Percentiles rank a stretch among this genome's conserved stretches.
Conservation (phyloP, 2,329 filamentous ascomycete species). For the Calonectria leucothoes region DNA sequence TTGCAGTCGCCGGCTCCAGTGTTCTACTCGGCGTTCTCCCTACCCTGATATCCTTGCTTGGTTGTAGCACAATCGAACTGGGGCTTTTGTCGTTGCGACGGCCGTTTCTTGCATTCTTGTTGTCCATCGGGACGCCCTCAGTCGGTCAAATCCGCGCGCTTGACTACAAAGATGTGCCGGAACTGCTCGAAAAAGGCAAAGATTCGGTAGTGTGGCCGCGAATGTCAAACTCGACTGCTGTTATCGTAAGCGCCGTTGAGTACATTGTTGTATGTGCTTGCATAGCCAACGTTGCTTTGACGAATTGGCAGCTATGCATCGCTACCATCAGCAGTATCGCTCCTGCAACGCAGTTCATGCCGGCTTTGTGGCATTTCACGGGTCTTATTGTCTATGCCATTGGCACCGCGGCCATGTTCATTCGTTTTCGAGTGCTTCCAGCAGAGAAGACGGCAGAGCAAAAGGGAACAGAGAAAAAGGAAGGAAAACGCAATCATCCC, state of each 20-base stretch:
- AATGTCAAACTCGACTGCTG: background rate
- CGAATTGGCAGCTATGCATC: constrained; percentile 2
- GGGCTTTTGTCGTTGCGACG: background rate
- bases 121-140: background rate
- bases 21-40: background rate
- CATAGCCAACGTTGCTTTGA: background rate
- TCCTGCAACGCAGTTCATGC: background rate
- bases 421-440: background rate
- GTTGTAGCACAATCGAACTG: background rate
- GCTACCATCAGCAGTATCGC: background rate
- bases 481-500: background rate
- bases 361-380: background rate
- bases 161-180: background rate
- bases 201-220: background rate
- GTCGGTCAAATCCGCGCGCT: background rate
- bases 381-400: background rate
- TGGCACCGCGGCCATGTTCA: background rate
- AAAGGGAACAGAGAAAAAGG: background rate
- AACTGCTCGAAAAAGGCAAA: background rate
- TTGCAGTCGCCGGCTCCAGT: background rate
- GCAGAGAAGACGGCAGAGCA: background rate
- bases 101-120: background rate
- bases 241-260: background rate
- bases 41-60: background rate
- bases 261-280: background rate